A percentile compares a stretch with the other conserved stretches of the same genome.
phyloP scores from a whole-genome alignment of 2,329 filamentous ascomycete species.

The Mycosphaerella sp. region DNA sequence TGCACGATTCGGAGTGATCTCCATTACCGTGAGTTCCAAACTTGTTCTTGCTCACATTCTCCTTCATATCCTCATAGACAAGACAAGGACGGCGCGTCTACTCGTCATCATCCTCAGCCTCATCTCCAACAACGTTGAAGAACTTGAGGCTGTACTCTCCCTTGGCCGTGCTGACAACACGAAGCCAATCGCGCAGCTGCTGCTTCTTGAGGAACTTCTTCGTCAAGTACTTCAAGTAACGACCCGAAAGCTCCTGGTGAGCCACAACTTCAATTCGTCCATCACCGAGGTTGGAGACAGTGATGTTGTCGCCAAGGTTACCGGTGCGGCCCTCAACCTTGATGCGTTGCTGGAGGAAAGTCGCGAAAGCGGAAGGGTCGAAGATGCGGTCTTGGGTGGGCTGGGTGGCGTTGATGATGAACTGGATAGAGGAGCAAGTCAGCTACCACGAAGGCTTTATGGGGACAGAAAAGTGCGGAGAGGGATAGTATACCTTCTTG shows the following conservation, averaged over 20 bases:
- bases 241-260: slow-evolving; percentile 95
- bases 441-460: neutral
- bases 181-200: slow-evolving; percentile 99
- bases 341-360: slow-evolving; percentile 99
- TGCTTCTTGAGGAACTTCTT: slow-evolving; percentile 99
- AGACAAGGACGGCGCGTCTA: slow-evolving; percentile 44
- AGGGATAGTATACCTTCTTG: slow-evolving; percentile 61
- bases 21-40: neutral
- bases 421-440: slow-evolving; percentile 48
- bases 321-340: slow-evolving; percentile 98
- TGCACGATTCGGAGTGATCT: neutral
- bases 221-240: slow-evolving; percentile 99
- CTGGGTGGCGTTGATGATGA: slow-evolving; percentile 99
- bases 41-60: neutral
- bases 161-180: slow-evolving; percentile 95
- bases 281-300: slow-evolving; percentile 84
- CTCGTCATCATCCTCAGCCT: slow-evolving; percentile 96
- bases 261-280: slow-evolving; percentile 98
- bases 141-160: slow-evolving; percentile 99
- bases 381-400: slow-evolving; percentile 99
- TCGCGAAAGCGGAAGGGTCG: slow-evolving; percentile 96
- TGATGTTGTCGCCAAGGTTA: slow-evolving; percentile 91
- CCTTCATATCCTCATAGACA: neutral
- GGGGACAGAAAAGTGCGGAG: neutral
- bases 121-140: slow-evolving; percentile 99